phyloP scores from a whole-genome alignment of 192 early-diverging fungal genomes.

The Rhizophagus prolifer region DNA sequence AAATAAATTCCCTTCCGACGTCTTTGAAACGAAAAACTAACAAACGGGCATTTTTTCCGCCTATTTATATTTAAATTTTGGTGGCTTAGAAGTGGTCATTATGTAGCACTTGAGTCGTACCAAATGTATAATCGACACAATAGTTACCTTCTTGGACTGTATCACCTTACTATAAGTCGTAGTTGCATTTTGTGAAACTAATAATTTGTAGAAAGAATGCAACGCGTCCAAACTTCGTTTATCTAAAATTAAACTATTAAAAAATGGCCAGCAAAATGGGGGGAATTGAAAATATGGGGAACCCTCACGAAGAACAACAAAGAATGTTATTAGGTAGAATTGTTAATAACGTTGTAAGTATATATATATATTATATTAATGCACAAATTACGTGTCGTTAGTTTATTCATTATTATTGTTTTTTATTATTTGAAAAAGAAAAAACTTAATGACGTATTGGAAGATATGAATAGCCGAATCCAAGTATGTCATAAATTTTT shows the following conservation, averaged over 20 bases:
- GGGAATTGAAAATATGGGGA: conserved; percentile 4
- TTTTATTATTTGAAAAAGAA: conserved; percentile 24
- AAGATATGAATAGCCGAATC: conserved; percentile 38
- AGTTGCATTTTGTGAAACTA: no score
- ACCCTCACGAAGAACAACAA: conserved; percentile 48
- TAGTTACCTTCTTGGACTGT: no score
- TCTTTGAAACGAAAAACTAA: not conserved
- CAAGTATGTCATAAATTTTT: conserved; percentile 26
- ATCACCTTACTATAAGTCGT: no score
- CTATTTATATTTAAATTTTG: not conserved
- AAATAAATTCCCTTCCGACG: not conserved
- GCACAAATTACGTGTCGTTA: not conserved
- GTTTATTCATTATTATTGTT: not conserved
- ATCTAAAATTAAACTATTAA: no score
- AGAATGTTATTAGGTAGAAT: conserved; percentile 40
- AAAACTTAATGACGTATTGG: conserved; percentile 40
- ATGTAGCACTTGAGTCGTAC: not conserved
- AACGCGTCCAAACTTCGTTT: no score
- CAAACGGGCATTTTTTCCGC: not conserved
- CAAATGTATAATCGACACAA: no score
- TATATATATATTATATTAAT: not conserved
- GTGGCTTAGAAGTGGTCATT: not conserved
- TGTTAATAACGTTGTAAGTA: conserved; percentile 40
- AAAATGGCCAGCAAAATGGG: no score
- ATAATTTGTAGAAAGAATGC: no score